Conservation (phyloP, 257 asterid species). For the Plectranthus barbatus region DNA sequence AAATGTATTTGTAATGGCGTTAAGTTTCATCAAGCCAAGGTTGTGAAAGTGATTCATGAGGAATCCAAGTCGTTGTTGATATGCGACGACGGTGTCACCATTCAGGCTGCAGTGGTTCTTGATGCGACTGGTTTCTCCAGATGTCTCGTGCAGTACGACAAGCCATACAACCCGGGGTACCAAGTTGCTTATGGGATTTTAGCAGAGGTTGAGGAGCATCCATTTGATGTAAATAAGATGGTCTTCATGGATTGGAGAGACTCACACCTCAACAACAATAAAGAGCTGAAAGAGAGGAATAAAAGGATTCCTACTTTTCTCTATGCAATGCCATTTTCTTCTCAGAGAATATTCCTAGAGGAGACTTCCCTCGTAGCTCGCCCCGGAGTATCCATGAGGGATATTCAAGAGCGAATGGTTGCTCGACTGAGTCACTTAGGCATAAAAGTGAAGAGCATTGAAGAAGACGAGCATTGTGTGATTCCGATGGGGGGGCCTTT, state of each 20-base stretch:
- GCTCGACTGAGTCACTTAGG: conserved; percentile 83
- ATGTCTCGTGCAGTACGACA: conserved; percentile 79
- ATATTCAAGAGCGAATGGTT: conserved; percentile 85
- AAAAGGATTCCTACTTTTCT: conserved; percentile 75
- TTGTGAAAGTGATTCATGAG: conserved; percentile 79
- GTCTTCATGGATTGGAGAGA: conserved; percentile 99
- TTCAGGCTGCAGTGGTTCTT: conserved; percentile 87
- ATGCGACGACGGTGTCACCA: conserved; percentile 81
- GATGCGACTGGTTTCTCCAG: conserved; percentile 95
- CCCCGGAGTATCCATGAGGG: conserved; percentile 79
- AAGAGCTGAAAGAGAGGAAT: conserved; percentile 59
- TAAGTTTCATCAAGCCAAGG: conserved; percentile 92
- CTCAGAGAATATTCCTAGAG: conserved; percentile 71
- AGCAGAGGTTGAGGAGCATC: conserved; percentile 93
- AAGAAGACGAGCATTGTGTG: conserved; percentile 88
- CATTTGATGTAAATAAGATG: conserved; percentile 80
- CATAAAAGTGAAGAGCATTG: conserved; percentile 75
- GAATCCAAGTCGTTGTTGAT: conserved; percentile 71
- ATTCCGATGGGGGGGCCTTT: conserved; percentile 99
- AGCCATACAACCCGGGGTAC: conserved; percentile 95
- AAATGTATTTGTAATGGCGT: conserved; percentile 88
- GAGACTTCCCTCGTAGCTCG: conserved; percentile 99
- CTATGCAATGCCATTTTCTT: conserved; percentile 97
- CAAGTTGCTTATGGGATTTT: conserved; percentile 95
- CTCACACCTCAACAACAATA: conserved; percentile 54